Conservation (phyloP, 2,329 filamentous ascomycete species). For the Fusarium pseudonygamai region DNA sequence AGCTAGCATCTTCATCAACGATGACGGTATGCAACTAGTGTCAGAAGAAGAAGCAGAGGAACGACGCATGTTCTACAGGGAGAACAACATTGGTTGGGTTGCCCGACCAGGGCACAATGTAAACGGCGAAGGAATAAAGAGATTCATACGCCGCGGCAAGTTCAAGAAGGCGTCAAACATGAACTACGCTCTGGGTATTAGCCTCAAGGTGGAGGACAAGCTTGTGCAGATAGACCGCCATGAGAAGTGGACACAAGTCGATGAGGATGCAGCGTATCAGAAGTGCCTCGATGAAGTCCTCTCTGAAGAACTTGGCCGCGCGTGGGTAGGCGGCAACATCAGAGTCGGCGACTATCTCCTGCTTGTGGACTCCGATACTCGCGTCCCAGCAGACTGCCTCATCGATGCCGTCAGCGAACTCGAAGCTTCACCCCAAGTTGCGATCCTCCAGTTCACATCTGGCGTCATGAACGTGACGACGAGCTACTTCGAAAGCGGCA, state of each 20-base stretch:
- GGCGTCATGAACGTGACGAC: conserved; percentile 80
- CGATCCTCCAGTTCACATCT: conserved; percentile 76
- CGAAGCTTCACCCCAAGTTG: conserved; percentile 73
- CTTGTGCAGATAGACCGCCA: conserved; percentile 40
- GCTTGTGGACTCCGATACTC: conserved; percentile 66
- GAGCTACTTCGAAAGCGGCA: conserved; percentile 75
- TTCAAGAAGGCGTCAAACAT: conserved; percentile 75
- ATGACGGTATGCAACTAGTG: conserved; percentile 73
- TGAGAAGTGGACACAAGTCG: neutral
- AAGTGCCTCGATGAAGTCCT: neutral
- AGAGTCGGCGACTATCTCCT: neutral
- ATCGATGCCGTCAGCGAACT: conserved; percentile 76
- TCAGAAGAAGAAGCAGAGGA: conserved; percentile 56
- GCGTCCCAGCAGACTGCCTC: conserved; percentile 70
- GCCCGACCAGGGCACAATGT: conserved; percentile 52
- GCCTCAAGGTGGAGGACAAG: conserved; percentile 63
- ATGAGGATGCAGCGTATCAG: neutral
- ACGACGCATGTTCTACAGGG: conserved; percentile 64
- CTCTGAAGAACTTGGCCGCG: neutral
- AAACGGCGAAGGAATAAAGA: conserved; percentile 29
- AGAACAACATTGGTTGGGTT: conserved; percentile 66
- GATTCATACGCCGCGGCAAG: conserved; percentile 65
- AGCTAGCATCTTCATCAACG: conserved; percentile 73
- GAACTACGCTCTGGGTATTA: conserved; percentile 69
- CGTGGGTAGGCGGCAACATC: neutral